Percentiles rank a stretch among this genome's conserved stretches.
phyloP scores from a whole-genome alignment of 2,329 filamentous ascomycete species.

The Scedosporium minutisporum region DNA sequence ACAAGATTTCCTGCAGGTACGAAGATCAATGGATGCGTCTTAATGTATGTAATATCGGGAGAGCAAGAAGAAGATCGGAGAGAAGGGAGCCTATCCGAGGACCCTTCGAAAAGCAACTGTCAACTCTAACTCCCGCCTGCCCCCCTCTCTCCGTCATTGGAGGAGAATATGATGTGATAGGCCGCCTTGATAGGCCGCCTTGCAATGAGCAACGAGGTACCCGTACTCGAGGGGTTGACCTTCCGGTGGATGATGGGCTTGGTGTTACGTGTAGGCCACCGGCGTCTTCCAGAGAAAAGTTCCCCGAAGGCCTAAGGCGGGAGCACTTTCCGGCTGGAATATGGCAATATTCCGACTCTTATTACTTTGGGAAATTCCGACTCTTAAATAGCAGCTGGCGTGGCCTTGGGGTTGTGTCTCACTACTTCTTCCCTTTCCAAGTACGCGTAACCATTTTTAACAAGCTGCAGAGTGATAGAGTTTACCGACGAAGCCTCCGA shows the following conservation, averaged over 20 bases:
- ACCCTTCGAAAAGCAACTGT: neutral
- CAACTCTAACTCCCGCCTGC: neutral
- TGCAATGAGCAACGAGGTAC: too few species aligned
- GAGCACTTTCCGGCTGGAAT: neutral
- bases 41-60: too few species aligned
- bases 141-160: neutral
- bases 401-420: neutral
- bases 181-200: neutral
- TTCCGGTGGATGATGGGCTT: too few species aligned
- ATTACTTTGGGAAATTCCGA: neutral
- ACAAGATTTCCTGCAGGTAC: neutral
- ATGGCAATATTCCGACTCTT: neutral
- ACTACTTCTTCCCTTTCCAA: neutral
- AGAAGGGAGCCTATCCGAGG: neutral
- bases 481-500: neutral
- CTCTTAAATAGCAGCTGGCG: neutral
- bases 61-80: neutral
- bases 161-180: neutral
- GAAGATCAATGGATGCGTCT: neutral
- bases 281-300: too few species aligned
- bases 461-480: neutral
- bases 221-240: too few species aligned
- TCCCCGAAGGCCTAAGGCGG: neutral
- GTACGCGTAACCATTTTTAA: neutral
- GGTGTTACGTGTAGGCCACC: too few species aligned